Conservation (phyloP, 768 basidiomycete species). For the Boletus tylopilopsis region DNA sequence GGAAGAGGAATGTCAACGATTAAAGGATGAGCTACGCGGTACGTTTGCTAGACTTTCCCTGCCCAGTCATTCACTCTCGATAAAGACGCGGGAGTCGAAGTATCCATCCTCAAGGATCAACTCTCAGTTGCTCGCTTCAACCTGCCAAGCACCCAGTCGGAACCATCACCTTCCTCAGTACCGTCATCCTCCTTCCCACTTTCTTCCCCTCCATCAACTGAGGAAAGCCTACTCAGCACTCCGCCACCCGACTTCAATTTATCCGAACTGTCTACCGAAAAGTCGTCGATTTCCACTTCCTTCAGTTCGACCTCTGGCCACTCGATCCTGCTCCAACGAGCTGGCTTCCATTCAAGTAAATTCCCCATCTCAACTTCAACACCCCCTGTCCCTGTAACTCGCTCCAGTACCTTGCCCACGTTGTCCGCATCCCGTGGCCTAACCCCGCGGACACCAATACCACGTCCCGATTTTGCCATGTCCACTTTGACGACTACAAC, state of each 20-base stretch:
- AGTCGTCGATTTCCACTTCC: slow-evolving; percentile 34
- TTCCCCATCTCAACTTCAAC: slow-evolving; percentile 38
- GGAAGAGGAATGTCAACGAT: slow-evolving; percentile 86
- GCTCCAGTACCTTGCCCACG: slow-evolving; percentile 57
- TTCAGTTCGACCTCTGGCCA: slow-evolving; percentile 37
- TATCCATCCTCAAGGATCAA: slow-evolving; percentile 79
- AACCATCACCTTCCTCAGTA: slow-evolving; percentile 25
- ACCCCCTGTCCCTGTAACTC: slow-evolving; percentile 42
- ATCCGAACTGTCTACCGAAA: slow-evolving; percentile 49
- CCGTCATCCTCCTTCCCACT: slow-evolving; percentile 35
- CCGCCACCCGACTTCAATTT: slow-evolving; percentile 60
- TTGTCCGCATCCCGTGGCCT: slow-evolving; percentile 44
- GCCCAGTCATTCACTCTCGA: slow-evolving; percentile 13
- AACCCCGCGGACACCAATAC: slow-evolving; percentile 42
- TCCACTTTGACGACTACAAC: slow-evolving; percentile 35
- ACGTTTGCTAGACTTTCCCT: slow-evolving; percentile 32
- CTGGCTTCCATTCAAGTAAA: slow-evolving; percentile 46
- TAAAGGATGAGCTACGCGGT: slow-evolving; percentile 95
- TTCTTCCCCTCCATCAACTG: slow-evolving; percentile 28
- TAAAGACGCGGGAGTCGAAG: slow-evolving; percentile 80
- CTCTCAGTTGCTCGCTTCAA: slow-evolving; percentile 39
- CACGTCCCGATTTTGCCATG: slow-evolving; percentile 37
- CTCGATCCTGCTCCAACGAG: slow-evolving; percentile 47
- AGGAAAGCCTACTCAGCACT: slow-evolving; percentile 59
- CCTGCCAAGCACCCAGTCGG: slow-evolving; percentile 26